These are phyloP conservation scores for Camelina hispida DNA, from an alignment of 345 rosid species.

Conservation along the genomic window DNA sequence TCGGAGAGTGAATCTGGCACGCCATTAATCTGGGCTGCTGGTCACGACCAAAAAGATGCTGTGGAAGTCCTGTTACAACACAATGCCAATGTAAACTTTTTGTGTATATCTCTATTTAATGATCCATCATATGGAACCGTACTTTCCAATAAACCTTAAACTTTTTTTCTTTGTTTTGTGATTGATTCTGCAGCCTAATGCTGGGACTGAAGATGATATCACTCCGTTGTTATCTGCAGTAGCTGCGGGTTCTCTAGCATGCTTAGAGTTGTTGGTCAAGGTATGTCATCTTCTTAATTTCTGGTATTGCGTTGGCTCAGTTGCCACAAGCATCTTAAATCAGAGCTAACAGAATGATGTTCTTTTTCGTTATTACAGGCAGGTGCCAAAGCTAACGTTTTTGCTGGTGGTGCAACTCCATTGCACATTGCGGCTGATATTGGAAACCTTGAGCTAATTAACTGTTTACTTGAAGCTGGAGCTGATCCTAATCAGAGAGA, in stretches of 20 bases:
- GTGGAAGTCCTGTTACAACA: slow-evolving; percentile 75
- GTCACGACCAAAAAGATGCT: slow-evolving; percentile 78
- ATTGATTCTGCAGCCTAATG: slow-evolving; percentile 74
- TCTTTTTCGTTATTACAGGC: slow-evolving; percentile 56
- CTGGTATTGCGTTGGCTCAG: not conserved
- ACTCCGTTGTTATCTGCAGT: slow-evolving; percentile 90
- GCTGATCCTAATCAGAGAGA: slow-evolving; percentile 80
- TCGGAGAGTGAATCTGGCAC: slow-evolving; percentile 90
- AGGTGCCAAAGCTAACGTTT: slow-evolving; percentile 76
- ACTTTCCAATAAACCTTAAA: not conserved
- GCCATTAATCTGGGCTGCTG: slow-evolving; percentile 93
- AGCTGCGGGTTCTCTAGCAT: slow-evolving; percentile 83
- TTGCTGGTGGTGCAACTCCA: slow-evolving; percentile 91
- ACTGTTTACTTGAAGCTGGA: slow-evolving; percentile 76
- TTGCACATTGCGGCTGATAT: slow-evolving; percentile 89
- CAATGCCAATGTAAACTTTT: slow-evolving; percentile 66
- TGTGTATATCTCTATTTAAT: not conserved
- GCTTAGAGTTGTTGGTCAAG: slow-evolving; percentile 80
- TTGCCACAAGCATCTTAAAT: slow-evolving; percentile 2
- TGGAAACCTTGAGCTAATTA: slow-evolving; percentile 69
- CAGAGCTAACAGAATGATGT: slow-evolving; percentile 2
- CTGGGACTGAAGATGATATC: slow-evolving; percentile 81
- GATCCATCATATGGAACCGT: slow-evolving; percentile 3
- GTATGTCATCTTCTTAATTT: slow-evolving; percentile 46
- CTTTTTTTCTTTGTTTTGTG: not conserved